Conservation (phyloP, 1,284 basidiomycete genomes). For the Retiboletus flavoniger region DNA sequence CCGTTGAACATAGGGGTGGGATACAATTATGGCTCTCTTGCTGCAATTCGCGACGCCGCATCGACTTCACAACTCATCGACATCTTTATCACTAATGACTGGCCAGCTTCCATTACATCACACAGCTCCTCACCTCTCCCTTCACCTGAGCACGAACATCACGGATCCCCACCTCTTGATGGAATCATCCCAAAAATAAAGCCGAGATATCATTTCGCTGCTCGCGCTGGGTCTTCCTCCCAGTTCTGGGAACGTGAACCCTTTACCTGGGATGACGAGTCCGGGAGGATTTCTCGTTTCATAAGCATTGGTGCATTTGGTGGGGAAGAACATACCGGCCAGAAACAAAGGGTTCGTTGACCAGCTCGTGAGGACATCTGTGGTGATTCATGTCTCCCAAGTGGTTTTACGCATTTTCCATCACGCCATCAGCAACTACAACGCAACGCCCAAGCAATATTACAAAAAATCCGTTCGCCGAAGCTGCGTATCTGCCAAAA, state of each 20-base stretch:
- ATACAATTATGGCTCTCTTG: conserved; percentile 61
- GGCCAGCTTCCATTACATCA: conserved; percentile 70
- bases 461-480: conserved; percentile 73
- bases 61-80: conserved; percentile 71
- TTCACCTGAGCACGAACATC: conserved; percentile 44
- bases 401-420: conserved; percentile 81
- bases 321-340: conserved; percentile 48
- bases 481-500: conserved; percentile 46
- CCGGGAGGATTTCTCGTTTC: conserved; percentile 70
- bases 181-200: conserved; percentile 65
- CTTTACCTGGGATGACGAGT: conserved; percentile 76
- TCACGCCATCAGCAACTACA: conserved; percentile 44
- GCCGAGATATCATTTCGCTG: conserved; percentile 79
- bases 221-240: conserved; percentile 53
- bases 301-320: conserved; percentile 88
- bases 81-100: conserved; percentile 78
- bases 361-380: not conserved
- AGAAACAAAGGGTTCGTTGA: conserved; percentile 77
- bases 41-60: conserved; percentile 61
- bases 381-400: conserved; percentile 30
- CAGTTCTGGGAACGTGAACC: conserved; percentile 94
- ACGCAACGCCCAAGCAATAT: conserved; percentile 58
- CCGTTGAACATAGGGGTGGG: conserved; percentile 35
- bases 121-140: conserved; percentile 57
- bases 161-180: conserved; percentile 59